phyloP scores from a whole-genome alignment of 495 filamentous ascomycete species.

The Aspergillus cristatus region DNA sequence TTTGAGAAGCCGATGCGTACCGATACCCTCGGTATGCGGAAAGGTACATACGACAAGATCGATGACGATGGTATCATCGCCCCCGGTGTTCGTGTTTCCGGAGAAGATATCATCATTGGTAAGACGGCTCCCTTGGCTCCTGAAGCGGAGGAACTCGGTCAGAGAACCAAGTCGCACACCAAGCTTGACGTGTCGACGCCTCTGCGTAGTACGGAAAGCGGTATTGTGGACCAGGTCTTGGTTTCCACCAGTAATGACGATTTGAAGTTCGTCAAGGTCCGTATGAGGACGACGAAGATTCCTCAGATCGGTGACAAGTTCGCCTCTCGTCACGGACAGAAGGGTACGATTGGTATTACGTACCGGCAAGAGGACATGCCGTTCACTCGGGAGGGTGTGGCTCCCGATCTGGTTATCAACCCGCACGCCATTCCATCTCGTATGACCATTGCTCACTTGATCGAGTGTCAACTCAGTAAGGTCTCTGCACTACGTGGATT shows the following conservation, averaged over 20 bases:
- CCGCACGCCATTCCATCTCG: constrained; percentile 98
- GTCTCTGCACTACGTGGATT: constrained; percentile 81
- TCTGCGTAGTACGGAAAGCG: constrained; percentile 87
- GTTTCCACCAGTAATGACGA: constrained; percentile 81
- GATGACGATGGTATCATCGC: constrained; percentile 91
- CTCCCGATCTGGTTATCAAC: constrained; percentile 96
- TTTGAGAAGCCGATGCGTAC: constrained; percentile 91
- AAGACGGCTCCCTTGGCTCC: constrained; percentile 92
- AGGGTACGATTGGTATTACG: constrained; percentile 97
- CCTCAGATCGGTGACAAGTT: constrained; percentile 99
- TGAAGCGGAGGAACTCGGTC: constrained; percentile 88
- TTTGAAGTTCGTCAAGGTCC: constrained; percentile 88
- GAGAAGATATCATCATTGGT: constrained; percentile 98
- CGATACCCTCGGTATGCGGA: constrained; percentile 83
- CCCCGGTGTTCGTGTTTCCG: constrained; percentile 86
- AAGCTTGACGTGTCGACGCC: constrained; percentile 95
- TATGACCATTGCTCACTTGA: constrained; percentile 99
- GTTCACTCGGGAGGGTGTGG: constrained; percentile 84
- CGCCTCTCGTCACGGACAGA: constrained; percentile 96
- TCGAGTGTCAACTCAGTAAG: constrained; percentile 95
- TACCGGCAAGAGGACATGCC: constrained; percentile 98
- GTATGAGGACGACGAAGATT: constrained; percentile 93
- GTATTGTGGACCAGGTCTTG: constrained; percentile 89
- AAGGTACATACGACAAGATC: constrained; percentile 95
- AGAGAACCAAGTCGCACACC: constrained; percentile 76